Evolutionary conservation across 805 yeast genomes (phyloP), one percentile per base, ranked within the genome.

Genomic region (Wickerhamia fluorescens): DNA sequence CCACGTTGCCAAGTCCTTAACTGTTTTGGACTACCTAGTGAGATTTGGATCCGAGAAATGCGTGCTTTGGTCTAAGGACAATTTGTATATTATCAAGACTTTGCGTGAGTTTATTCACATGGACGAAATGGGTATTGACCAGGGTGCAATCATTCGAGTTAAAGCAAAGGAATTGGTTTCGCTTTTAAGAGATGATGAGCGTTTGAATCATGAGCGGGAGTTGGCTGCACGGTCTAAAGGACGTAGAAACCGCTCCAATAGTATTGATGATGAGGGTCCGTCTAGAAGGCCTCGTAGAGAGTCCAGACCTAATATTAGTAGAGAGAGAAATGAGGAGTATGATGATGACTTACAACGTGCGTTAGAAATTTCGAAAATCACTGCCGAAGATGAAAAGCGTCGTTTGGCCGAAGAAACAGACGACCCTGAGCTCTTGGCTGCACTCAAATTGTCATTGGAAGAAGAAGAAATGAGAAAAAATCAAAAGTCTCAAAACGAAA

Each of bases 41-140:
- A 74, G 92, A 42, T 72, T 69, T 36, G 98, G 96, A 22, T 72
- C 87, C 13, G 95, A 87, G 42, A 79, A 81, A 46, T 89, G 88
- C 46, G 95, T 88, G 5, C 62, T 78, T 21, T 89, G 98, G 98
- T 76, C 88, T 36, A 81, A 77, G 49, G 95, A 86, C 49, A 88
- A 89, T 51, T 53, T 88, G 20, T 89, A 86, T 56, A 71, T 88
- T 29, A 75, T 89, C 51, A 87, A 88, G 60, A 87, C 96, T 0
- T 66, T 89, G 43, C 73, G 95, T 31, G 97, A 89, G 53, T 89
- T 89, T 54, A 85, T 79, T 44, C 82, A 77, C 49, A 66, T 68
- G 22, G 96, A 89, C 52, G 89, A 83, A 27, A 49, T 64, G 12
- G 87, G 84, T 26, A 61, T 66, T 16, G 98, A 89, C 55, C 94